These are phyloP conservation scores for Esteya vermicola DNA, from an alignment of 2,329 filamentous ascomycete genomes.

Conservation along the genomic window DNA sequence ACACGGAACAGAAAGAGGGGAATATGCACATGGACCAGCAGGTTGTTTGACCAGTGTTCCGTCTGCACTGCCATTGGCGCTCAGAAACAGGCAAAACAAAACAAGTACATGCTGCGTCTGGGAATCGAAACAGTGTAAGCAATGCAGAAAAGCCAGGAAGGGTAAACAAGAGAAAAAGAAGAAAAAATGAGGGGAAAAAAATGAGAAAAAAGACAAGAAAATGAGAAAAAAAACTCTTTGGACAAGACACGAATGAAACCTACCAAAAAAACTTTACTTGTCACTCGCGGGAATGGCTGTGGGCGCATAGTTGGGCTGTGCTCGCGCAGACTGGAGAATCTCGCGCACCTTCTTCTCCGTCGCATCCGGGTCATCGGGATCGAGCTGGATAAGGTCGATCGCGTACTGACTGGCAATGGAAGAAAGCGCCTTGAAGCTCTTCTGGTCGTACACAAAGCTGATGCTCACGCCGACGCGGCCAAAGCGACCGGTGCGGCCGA, in stretches of 20 bases:
- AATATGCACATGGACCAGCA: too few relatives aligned
- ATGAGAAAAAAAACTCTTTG: too few relatives aligned
- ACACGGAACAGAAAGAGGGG: too few relatives aligned
- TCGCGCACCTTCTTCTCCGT: conserved; percentile 73
- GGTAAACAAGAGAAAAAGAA: too few relatives aligned
- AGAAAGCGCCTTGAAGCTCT: conserved; percentile 65
- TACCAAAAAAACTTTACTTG: conserved; percentile 5
- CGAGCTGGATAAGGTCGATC: conserved; percentile 67
- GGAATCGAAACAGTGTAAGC: too few relatives aligned
- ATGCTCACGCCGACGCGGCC: conserved; percentile 93
- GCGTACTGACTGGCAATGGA: conserved; percentile 69
- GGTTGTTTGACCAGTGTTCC: too few relatives aligned
- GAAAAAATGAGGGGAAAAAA: too few relatives aligned
- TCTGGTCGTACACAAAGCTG: conserved; percentile 79
- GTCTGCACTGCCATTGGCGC: too few relatives aligned
- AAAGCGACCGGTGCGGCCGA: conserved; percentile 91
- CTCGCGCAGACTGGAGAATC: conserved; percentile 59
- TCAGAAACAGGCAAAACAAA: too few relatives aligned
- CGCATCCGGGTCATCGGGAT: conserved; percentile 79
- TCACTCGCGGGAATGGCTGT: conserved; percentile 8
- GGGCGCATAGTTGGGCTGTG: conserved; percentile 29
- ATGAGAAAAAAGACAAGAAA: neutral
- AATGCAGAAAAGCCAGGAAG: too few relatives aligned
- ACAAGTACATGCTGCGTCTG: too few relatives aligned
- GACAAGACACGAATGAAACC: neutral